Evolutionary conservation across 495 filamentous ascomycete genomes (phyloP), one percentile per base, ranked within the genome.

Genomic region (Talaromyces proteolyticus): DNA sequence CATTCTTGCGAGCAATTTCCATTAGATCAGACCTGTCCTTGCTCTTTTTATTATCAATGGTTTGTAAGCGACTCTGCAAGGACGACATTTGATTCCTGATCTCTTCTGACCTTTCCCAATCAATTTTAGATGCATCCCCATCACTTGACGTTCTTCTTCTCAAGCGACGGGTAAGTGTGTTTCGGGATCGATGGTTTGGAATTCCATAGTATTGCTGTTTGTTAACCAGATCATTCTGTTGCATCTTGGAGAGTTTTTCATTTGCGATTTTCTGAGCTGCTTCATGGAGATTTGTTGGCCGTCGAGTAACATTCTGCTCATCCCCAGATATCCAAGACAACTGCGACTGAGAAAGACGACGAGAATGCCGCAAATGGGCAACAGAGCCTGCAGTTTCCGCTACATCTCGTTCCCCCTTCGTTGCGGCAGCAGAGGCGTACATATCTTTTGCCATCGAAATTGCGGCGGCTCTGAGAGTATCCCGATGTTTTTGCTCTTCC

Each of bases 401-500:
- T 39, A 4, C 37, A 21, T 41, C 44, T 7, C 50, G 46, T 26
- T 47, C 61, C 53, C 51, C 73, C 60, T 42, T 71, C 67, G 26
- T 82, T 36, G 77, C 67, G 36, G 77, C 65, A 78, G 81, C 58
- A 43, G 79, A 61, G 12, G 66, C 77, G 64, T 89, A 94, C 85
- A 95, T 89, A 51, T 85, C 77, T 63, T 81, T 88, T 20, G 91
- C 89, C 89, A 95, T 95, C 3, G 84, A 87, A 1, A 95, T 66
- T 3, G 91, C 87, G 16, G 90, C 89, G 17, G 89, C 89, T 51
- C 81, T 86, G 0, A 95, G 66, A 5, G 82, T 81, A 59, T 87
- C 84, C 26, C 79, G 73, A 46, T 76, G 80, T 39, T 79, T 83
- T 62, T 82, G 73, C 53, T 94, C 91, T 29, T 94, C 85, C 0